Base-by-base conservation (phyloP, 73 alveolate genomes). In the Paramecium caudatum region DNA sequence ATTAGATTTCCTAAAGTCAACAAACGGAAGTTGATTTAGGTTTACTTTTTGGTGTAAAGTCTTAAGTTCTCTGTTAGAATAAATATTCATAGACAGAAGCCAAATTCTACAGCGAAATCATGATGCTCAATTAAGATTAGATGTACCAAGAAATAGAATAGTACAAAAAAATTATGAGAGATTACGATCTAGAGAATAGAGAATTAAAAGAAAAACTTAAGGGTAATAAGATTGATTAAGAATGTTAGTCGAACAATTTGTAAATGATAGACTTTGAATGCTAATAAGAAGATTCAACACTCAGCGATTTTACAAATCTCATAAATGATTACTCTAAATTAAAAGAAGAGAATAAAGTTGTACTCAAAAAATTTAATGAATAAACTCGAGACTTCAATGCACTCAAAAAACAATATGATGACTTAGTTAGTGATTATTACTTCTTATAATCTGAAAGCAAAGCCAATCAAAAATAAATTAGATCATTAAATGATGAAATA, bases 1-100 rank as follows among this genome's bases (percentile, higher is more conserved):
- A 55, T 27, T 27, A 27, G 80, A 55, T 55, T 55, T 55, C 45
- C 30, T 27, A 55, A 55, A 55, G 80, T 55, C 80, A 55, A 55
- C 80, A 55, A 55, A 55, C 80, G 80, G 80, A 55, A 55, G 13
- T 55, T 55, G 80, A 55, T 23, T 55, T 55, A 27, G 80, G 80
- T 27, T 27, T 55, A 19, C 23, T 27, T 10, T 55, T 19, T 55
- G n/a, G 0, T 19, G 80, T 23, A 27, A 23, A 19, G 21, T 50
- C 74, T 16, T 50, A 17, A 50, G 12, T 50, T 3, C 6, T 50
- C 9, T 1, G 12, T 55, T 8, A 55, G 30, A 9, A 55, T 27
- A 3, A 55, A 55, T 55, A 37, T 19, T 4, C 30, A 2, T 55
- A 55, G 21, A 55, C 80, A 19, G 46, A 55, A 2, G 23, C 80